A percentile compares a stretch with the other conserved stretches of the same genome.
Conservation (phyloP, 2,329 filamentous ascomycete genomes). For the Huntiella savannae region DNA sequence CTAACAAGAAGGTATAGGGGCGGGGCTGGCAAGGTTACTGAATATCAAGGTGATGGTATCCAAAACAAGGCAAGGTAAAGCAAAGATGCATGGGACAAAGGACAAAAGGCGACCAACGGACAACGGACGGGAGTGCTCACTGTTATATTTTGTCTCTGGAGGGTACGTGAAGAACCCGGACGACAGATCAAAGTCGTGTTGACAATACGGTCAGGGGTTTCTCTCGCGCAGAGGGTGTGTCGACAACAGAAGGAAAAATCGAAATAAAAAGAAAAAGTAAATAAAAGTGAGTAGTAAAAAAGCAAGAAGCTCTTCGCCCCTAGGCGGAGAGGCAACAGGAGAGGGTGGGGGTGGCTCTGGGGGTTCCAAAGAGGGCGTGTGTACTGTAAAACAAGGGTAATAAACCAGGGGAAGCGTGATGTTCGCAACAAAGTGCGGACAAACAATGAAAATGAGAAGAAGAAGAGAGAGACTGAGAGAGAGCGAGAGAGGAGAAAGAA, state of each 20-base stretch:
- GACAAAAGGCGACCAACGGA: background rate
- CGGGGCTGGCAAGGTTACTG: background rate
- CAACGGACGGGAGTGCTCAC: slow-evolving; percentile 2
- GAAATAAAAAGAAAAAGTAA: background rate
- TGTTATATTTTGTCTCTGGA: slow-evolving; percentile 3
- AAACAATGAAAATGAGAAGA: slow-evolving; percentile 4
- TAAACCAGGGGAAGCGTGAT: slow-evolving; percentile 1
- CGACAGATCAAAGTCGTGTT: slow-evolving; percentile 1
- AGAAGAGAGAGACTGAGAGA: background rate
- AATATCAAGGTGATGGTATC: slow-evolving; percentile 2
- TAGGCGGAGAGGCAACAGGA: background rate
- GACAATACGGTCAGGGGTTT: slow-evolving; percentile 3
- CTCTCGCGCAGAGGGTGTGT: background rate
- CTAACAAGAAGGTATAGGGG: background rate
- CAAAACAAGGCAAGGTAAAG: slow-evolving; percentile 1
- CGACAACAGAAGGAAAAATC: too few species aligned
- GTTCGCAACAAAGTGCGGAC: slow-evolving; percentile 2
- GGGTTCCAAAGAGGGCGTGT: background rate
- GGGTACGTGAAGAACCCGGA: background rate
- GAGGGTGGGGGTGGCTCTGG: background rate
- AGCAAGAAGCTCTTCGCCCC: background rate
- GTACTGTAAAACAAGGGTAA: background rate
- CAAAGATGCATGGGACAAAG: slow-evolving; percentile 1
- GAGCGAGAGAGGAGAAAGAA: background rate
- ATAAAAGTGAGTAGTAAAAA: background rate